Conservation (phyloP, 345 rosid species). For the Balakata baccata region DNA sequence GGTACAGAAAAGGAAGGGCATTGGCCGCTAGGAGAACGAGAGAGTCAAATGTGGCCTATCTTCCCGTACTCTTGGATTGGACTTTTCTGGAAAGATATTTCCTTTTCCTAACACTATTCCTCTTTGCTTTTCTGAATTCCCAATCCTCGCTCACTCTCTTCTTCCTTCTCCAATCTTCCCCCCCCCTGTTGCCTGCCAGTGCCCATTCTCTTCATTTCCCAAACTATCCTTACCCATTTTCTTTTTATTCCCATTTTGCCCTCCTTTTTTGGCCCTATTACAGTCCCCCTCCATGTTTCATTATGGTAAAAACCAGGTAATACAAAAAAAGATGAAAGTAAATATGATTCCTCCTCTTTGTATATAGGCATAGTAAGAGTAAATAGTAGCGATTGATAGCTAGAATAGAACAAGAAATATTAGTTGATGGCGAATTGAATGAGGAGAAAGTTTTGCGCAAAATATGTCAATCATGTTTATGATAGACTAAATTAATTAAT, state of each 20-base stretch:
- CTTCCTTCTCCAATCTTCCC: not conserved
- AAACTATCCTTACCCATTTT: not conserved
- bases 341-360: too few relatives aligned
- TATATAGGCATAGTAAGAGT: not conserved
- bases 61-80: slow-evolving; percentile 92
- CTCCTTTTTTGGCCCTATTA: not conserved
- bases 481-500: too few relatives aligned
- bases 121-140: slow-evolving; percentile 56
- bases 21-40: slow-evolving; percentile 44
- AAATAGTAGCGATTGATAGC: not conserved
- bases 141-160: not conserved
- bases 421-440: not conserved
- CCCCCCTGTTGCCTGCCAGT: not conserved
- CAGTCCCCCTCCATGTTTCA: not conserved
- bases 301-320: slow-evolving; percentile 27
- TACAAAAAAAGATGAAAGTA: not conserved
- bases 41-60: slow-evolving; percentile 52
- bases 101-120: slow-evolving; percentile 75
- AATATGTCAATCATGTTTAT: too few relatives aligned
- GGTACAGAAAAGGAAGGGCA: slow-evolving; percentile 43
- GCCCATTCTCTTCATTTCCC: not conserved
- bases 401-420: not conserved
- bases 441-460: too few relatives aligned
- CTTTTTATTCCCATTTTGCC: not conserved
- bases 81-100: slow-evolving; percentile 78